phyloP scores from a whole-genome alignment of 2,329 filamentous ascomycete species.

The Xylaria sp. region DNA sequence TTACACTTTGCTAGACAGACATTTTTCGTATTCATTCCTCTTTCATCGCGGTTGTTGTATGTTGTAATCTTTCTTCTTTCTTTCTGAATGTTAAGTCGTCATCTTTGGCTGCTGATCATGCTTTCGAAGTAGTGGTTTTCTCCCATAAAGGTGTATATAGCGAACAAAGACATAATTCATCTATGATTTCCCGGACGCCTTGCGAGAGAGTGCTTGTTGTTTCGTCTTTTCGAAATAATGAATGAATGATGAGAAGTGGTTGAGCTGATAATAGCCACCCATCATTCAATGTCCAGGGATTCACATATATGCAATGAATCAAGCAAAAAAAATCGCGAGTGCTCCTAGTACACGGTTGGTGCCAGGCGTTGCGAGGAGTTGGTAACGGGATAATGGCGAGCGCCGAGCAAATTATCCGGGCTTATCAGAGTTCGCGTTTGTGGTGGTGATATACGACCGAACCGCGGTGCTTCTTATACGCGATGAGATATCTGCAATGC shows the following conservation, averaged over 20 bases:
- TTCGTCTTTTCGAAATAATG: constrained; percentile 1
- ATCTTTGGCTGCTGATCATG: neutral
- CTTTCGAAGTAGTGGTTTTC: neutral
- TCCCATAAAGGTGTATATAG: neutral
- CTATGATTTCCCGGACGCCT: constrained; percentile 9
- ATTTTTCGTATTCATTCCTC: constrained; percentile 25
- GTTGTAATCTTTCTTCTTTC: neutral
- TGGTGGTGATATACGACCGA: constrained; percentile 1
- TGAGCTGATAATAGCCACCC: neutral
- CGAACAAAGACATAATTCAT: constrained; percentile 2
- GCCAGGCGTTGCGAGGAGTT: neutral
- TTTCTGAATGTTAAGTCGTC: neutral
- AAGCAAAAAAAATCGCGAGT: constrained; percentile 6
- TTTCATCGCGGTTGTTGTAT: too few relatives aligned
- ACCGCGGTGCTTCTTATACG: constrained; percentile 1
- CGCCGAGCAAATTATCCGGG: neutral
- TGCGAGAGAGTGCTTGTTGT: constrained; percentile 4
- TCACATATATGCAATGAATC: constrained; percentile 22
- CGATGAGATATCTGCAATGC: neutral
- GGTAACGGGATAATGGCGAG: neutral
- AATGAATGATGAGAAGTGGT: neutral
- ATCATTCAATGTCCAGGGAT: constrained; percentile 18
- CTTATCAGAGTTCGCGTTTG: neutral
- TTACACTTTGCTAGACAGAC: constrained; percentile 22
- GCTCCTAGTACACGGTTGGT: neutral